Conservation (phyloP, 1,284 basidiomycete species). For the Moesziomyces sp. region DNA sequence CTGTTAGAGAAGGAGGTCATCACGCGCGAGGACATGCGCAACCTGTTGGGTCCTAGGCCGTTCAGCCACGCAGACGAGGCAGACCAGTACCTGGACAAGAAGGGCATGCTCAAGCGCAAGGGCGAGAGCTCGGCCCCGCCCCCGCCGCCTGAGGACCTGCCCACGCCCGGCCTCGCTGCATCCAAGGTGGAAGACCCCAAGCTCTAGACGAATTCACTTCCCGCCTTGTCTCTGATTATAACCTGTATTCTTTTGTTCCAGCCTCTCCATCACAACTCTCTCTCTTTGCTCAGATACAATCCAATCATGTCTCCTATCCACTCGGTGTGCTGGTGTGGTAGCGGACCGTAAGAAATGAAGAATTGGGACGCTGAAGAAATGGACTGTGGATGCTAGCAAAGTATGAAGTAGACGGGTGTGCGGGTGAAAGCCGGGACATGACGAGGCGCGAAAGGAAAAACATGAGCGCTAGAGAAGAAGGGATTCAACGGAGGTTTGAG, state of each 20-base stretch:
- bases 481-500: too few relatives aligned
- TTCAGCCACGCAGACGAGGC: conserved; percentile 77
- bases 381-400: too few relatives aligned
- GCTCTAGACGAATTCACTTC: neutral
- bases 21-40: conserved; percentile 90
- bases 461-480: too few relatives aligned
- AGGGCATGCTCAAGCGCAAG: conserved; percentile 55
- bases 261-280: conserved; percentile 10
- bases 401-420: too few relatives aligned
- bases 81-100: conserved; percentile 66
- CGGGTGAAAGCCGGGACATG: too few relatives aligned
- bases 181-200: conserved; percentile 18
- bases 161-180: conserved; percentile 51
- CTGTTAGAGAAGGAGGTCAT: conserved; percentile 94
- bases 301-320: too few relatives aligned
- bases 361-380: too few relatives aligned
- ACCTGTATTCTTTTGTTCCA: conserved; percentile 2
- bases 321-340: too few relatives aligned
- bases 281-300: conserved; percentile 8
- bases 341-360: too few relatives aligned
- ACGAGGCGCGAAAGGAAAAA: too few relatives aligned
- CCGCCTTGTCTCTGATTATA: neutral
- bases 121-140: conserved; percentile 62
- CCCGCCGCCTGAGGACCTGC: conserved; percentile 58
- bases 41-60: conserved; percentile 83